Evolutionary conservation across 148 eudicot genomes (phyloP), one percentile per base, ranked within the genome.

Genomic region (Linanthus parryae): DNA sequence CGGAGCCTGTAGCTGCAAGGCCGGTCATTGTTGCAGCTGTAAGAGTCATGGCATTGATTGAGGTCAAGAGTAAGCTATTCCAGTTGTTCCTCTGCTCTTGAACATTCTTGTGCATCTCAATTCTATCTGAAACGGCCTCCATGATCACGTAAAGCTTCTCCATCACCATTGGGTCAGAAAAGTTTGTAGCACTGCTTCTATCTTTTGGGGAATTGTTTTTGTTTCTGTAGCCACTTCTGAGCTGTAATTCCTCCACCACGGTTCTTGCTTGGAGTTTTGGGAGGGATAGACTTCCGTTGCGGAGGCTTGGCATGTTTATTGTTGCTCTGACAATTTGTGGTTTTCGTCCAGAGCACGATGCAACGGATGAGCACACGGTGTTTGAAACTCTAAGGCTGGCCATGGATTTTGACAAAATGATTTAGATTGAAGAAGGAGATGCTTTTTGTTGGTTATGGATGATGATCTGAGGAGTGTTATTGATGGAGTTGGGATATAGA

Each of bases 41-140:
- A 16, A 30, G 42, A 30, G 38, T 52, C 20, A 35, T 52, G 12
- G 43, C 8, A 30, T 52, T 52, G 14, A 52, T 31, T 34, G 38
- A 35, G 11, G 43, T 74, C 1, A 84, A 58, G 8, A 85, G 61
- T 31, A 85, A 69, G 3, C 72, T 66, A 55, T 81, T 81, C 94
- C 94, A 81, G 27, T 73, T 66, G 30, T 48, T 61, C 6, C 92
- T 78, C 44, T 84, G 92, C 16, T 74, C 74, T 1, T 64, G 49
- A 20, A 84, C 58, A 35, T 80, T 84, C 22, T 59, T 44, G 49
- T 84, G 92, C 86, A 80, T 80, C 70, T 80, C 92, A 14, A 84
- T 74, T 21, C 92, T 62, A 30, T 84, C 92, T 0, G 62, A 61
- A 4, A 84, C 41, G 1, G 65, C 69, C 55, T 84, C 86, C 58